phyloP scores from a whole-genome alignment of 768 basidiomycete species.

The Exidia glandulosa region DNA sequence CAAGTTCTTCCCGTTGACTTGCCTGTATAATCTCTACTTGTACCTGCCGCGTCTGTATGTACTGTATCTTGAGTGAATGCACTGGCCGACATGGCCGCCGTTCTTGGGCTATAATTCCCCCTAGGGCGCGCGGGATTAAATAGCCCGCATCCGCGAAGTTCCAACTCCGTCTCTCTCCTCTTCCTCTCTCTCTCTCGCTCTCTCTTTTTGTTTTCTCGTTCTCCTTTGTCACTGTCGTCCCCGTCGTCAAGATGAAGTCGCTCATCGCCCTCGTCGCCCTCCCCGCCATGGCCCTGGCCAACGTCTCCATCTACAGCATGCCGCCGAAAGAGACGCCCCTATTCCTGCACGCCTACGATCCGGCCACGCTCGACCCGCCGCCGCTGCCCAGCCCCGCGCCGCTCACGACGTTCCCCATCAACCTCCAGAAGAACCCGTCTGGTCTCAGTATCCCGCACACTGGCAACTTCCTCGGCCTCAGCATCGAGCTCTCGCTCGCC shows the following conservation, averaged over 20 bases:
- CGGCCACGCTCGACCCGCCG: conserved; percentile 38
- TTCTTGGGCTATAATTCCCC: no score
- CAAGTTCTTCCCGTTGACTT: no score
- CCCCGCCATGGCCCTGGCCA: neutral
- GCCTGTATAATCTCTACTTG: no score
- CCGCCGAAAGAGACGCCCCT: neutral
- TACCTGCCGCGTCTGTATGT: no score
- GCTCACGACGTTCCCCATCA: conserved; percentile 32
- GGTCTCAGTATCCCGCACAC: conserved; percentile 31
- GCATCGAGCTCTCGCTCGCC: conserved; percentile 51
- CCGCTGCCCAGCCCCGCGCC: conserved; percentile 35
- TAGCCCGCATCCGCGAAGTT: no score
- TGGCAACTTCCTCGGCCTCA: conserved; percentile 49
- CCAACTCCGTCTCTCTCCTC: neutral
- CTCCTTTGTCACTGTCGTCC: no score
- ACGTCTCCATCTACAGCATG: neutral
- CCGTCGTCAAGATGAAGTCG: neutral
- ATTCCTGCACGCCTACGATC: conserved; percentile 30
- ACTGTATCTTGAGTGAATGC: no score
- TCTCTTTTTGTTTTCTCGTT: no score
- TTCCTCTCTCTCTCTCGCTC: neutral
- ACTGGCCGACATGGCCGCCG: no score
- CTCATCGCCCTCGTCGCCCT: neutral
- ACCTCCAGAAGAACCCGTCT: conserved; percentile 16
- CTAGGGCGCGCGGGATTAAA: no score